Evolutionary conservation across 805 yeast species (phyloP).

Genomic region (Ogataea haglerorum): DNA sequence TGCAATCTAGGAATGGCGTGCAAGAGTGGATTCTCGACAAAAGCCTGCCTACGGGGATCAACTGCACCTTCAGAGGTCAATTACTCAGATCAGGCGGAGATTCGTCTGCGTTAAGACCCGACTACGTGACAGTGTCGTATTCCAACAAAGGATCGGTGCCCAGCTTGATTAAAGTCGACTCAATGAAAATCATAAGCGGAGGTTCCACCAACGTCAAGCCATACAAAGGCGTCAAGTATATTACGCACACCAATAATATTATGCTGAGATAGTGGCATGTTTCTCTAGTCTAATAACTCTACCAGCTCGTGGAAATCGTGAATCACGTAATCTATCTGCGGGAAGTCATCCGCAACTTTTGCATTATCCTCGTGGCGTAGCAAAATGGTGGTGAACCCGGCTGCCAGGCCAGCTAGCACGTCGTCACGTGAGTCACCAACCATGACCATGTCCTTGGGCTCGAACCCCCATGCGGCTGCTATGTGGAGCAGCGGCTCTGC

Average conservation of each 20-base stretch:
- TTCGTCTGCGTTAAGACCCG: slow-evolving; percentile 30
- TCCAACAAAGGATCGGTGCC: slow-evolving; percentile 66
- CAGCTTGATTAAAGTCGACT: slow-evolving; percentile 68
- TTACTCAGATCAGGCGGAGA: slow-evolving; percentile 12
- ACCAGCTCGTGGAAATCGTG: slow-evolving; percentile 38
- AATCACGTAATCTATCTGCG: slow-evolving; percentile 36
- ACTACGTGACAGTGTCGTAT: slow-evolving; percentile 49
- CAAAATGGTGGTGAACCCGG: slow-evolving; percentile 58
- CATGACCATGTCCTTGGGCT: slow-evolving; percentile 53
- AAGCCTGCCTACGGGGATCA: slow-evolving; percentile 57
- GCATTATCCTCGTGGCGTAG: slow-evolving; percentile 50
- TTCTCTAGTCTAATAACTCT: slow-evolving; percentile 4
- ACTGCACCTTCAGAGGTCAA: slow-evolving; percentile 63
- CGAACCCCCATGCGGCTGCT: slow-evolving; percentile 44
- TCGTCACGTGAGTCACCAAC: slow-evolving; percentile 75
- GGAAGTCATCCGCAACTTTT: slow-evolving; percentile 36
- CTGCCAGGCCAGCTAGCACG: slow-evolving; percentile 58
- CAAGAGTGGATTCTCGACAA: slow-evolving; percentile 72
- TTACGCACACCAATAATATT: slow-evolving; percentile 60
- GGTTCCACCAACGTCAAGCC: slow-evolving; percentile 64
- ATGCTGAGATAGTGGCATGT: slow-evolving; percentile 34
- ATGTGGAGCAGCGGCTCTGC: slow-evolving; percentile 62
- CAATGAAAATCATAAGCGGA: slow-evolving; percentile 57
- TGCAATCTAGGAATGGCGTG: slow-evolving; percentile 47
- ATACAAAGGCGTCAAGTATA: slow-evolving; percentile 87